A percentile compares a stretch with the other conserved stretches of the same genome.
phyloP scores from a whole-genome alignment of 1,284 basidiomycete genomes.

The Apiotrichum montevideense region DNA sequence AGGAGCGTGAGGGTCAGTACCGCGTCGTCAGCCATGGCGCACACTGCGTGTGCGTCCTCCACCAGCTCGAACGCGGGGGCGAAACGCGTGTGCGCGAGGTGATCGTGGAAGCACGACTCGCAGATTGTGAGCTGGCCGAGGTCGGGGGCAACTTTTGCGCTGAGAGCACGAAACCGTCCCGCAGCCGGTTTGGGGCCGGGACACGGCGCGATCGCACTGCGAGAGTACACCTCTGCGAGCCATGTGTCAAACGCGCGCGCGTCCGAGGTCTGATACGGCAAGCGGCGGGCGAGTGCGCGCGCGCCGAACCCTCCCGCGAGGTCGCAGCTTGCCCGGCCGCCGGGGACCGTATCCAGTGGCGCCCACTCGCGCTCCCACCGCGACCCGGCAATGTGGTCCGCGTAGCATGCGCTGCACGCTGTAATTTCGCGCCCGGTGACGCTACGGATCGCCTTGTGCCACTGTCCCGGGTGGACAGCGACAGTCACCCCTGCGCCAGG shows the following conservation, averaged over 20 bases:
- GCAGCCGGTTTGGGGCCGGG: background rate
- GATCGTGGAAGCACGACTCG: constrained; percentile 1
- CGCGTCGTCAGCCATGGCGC: background rate
- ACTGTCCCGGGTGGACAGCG: too few species aligned
- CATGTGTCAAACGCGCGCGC: background rate
- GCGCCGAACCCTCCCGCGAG: background rate
- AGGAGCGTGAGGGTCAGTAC: background rate
- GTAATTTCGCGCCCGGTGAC: background rate
- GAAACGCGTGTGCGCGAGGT: background rate
- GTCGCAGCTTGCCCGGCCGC: background rate
- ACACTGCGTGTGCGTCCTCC: background rate
- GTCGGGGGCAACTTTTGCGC: too few species aligned
- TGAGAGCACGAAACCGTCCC: too few species aligned
- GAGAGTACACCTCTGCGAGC: background rate
- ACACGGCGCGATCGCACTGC: background rate
- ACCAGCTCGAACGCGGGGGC: background rate
- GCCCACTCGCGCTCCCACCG: background rate
- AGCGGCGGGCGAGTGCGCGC: background rate
- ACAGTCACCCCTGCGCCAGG: too few species aligned
- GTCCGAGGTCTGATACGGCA: background rate
- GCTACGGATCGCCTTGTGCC: too few species aligned
- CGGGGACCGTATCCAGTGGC: background rate
- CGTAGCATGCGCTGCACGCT: background rate
- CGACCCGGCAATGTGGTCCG: background rate
- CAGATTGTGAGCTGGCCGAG: background rate